Conservation (phyloP, 208 protist genomes). For the Leishmania tarentolae region DNA sequence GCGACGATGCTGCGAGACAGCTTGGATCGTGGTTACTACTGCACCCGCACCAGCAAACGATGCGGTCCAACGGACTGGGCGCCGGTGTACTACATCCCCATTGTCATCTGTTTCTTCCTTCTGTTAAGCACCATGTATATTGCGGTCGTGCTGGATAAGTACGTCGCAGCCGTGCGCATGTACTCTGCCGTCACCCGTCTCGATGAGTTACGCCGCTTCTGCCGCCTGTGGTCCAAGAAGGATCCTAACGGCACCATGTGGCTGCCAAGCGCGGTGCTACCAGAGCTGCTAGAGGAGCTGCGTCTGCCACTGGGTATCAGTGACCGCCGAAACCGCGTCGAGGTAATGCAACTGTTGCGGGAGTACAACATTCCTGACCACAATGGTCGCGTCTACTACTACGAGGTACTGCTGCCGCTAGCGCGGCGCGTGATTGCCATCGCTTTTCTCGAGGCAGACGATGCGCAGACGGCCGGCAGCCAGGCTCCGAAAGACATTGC, state of each 20-base stretch:
- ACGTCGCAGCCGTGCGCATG: slow-evolving; percentile 78
- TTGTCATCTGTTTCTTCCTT: slow-evolving; percentile 80
- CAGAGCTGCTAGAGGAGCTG: slow-evolving; percentile 78
- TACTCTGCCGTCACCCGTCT: slow-evolving; percentile 66
- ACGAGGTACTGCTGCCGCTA: slow-evolving; percentile 85
- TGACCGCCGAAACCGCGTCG: slow-evolving; percentile 66
- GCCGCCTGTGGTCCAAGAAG: slow-evolving; percentile 61
- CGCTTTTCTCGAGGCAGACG: slow-evolving; percentile 63
- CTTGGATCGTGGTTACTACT: slow-evolving; percentile 60
- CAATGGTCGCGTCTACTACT: slow-evolving; percentile 82
- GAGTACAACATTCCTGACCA: slow-evolving; percentile 90
- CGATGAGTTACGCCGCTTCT: slow-evolving; percentile 79
- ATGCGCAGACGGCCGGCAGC: slow-evolving; percentile 33
- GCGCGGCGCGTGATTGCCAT: slow-evolving; percentile 85
- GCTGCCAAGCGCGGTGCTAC: slow-evolving; percentile 61
- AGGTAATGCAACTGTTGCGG: slow-evolving; percentile 78
- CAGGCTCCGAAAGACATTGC: slow-evolving; percentile 57
- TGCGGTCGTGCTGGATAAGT: slow-evolving; percentile 83
- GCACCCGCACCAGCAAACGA: slow-evolving; percentile 35
- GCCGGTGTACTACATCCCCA: slow-evolving; percentile 83
- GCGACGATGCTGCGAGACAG: slow-evolving; percentile 82
- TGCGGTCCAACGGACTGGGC: slow-evolving; percentile 82
- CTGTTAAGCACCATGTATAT: slow-evolving; percentile 84
- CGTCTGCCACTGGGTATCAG: slow-evolving; percentile 82
- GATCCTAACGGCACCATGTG: slow-evolving; percentile 83